A percentile compares a stretch with the other conserved stretches of the same genome.
phyloP scores from a whole-genome alignment of 495 filamentous ascomycete genomes.

The Penicillium chermesinum region DNA sequence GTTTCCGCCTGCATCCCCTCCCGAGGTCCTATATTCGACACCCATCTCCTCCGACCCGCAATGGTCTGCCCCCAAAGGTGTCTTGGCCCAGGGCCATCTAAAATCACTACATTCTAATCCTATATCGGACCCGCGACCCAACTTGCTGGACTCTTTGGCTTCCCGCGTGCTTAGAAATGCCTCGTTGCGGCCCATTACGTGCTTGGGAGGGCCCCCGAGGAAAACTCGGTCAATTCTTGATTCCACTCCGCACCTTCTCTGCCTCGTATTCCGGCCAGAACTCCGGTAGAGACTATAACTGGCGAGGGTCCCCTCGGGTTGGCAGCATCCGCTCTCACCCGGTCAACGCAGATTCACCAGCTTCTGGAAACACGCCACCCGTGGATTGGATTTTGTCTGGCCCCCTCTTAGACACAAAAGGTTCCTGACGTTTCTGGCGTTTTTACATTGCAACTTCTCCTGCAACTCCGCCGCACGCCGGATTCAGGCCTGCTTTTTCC shows the following conservation, averaged over 20 bases:
- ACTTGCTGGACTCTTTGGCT: no score
- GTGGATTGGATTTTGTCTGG: neutral
- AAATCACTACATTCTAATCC: neutral
- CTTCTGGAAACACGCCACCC: neutral
- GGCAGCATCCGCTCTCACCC: neutral
- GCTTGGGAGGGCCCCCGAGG: no score
- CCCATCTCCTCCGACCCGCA: neutral
- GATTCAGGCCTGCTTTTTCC: no score
- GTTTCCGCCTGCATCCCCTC: neutral
- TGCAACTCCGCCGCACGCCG: no score
- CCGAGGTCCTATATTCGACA: neutral
- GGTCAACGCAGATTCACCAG: neutral
- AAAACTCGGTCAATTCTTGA: neutral
- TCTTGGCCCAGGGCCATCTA: slow-evolving; percentile 3
- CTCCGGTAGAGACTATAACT: neutral
- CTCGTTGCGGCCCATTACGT: neutral
- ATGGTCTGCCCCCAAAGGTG: neutral
- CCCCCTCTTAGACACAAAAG: no score
- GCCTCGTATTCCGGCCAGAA: neutral
- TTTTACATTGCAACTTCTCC: no score
- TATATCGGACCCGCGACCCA: slow-evolving; percentile 9
- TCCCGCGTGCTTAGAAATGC: neutral
- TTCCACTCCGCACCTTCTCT: no score
- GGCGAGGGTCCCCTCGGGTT: neutral
- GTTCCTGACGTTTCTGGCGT: no score